phyloP scores from a whole-genome alignment of 2,329 filamentous ascomycete species.

The Rhynchosporium graminicola region DNA sequence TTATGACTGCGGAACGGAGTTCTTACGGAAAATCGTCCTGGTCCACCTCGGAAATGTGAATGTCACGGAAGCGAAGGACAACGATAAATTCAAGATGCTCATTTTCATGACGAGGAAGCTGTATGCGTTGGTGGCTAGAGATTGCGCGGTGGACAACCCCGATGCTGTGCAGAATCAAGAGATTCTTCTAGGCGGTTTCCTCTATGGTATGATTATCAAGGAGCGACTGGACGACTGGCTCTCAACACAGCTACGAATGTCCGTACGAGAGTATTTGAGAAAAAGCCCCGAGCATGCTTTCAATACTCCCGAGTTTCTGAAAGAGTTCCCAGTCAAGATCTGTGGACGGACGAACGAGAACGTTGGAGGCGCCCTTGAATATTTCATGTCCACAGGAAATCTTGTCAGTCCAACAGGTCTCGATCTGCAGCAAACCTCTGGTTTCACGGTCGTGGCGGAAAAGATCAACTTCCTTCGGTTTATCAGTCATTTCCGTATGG shows the following conservation, averaged over 20 bases:
- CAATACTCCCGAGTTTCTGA: conserved; percentile 72
- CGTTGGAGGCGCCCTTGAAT: conserved; percentile 82
- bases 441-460: conserved; percentile 94
- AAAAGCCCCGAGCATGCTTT: conserved; percentile 68
- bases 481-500: conserved; percentile 98
- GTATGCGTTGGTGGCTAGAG: conserved; percentile 88
- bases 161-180: conserved; percentile 97
- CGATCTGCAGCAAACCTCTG: conserved; percentile 90
- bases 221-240: conserved; percentile 92
- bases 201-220: conserved; percentile 95
- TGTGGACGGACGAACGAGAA: conserved; percentile 85
- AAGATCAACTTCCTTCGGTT: conserved; percentile 99
- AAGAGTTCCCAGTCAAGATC: conserved; percentile 77
- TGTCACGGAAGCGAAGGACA: conserved; percentile 80
- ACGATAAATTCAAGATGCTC: conserved; percentile 90
- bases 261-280: conserved; percentile 59
- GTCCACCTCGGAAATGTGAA: conserved; percentile 87
- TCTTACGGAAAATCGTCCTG: conserved; percentile 84
- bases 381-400: conserved; percentile 96
- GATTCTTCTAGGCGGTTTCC: conserved; percentile 85
- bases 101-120: conserved; percentile 97
- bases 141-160: conserved; percentile 91
- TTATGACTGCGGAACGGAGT: conserved; percentile 88
- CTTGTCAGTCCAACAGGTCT: conserved; percentile 87
- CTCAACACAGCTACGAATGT: conserved; percentile 51